Base-by-base conservation (phyloP, 2,329 filamentous ascomycete genomes). In the Stagonosporopsis cucurbitacearum region DNA sequence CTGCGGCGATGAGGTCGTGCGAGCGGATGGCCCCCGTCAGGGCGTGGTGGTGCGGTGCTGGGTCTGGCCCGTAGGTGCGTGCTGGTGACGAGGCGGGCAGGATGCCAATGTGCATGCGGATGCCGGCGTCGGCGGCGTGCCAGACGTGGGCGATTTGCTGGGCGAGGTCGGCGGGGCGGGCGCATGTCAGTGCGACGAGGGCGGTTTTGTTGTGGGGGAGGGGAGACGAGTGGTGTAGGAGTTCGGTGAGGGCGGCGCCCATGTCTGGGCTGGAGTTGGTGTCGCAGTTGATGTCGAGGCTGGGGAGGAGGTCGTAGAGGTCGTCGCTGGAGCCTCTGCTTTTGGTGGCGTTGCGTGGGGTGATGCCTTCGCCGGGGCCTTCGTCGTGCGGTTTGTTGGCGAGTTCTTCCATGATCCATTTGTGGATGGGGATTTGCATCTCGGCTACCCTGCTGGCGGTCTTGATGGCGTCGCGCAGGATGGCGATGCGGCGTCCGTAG, bases 351-450 rank as follows among this genome's bases (percentile, higher is more conserved):
- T 66, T 66, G 12, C 58, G 54, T 20, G 33, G 37, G 9, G 59
- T 63, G 8, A 61, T 1, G 6, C 54, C 57, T 23, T 61, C 57
- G 13, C 55, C 59, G 26, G 57, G 54, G 1, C 62, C 64, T 52
- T 63, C 62, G 48, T 68, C 62, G 44, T 66, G 64, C 4, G 64
- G 52, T 20, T 56, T 48, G 19, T 65, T 57, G 39, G 63, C 52
- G 26, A 68, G 46, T 37, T 66, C 64, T 48, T 64, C 54, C 25
- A 60, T 25, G 9, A 68, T 48, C 64, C 59, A 66, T 15, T 49
- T 42, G 17, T 65, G 59, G 26, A 65, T 54, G 2, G 65, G 63
- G 6, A 66, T 64, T 22, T 66, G 63, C 63, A 67, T 66, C 39
- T 65, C 62, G 11, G 63, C 63, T 7, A 67, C 48, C 19, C 62